Base-by-base conservation (phyloP, 768 basidiomycete species). In the Termitomyces bulborhizus region DNA sequence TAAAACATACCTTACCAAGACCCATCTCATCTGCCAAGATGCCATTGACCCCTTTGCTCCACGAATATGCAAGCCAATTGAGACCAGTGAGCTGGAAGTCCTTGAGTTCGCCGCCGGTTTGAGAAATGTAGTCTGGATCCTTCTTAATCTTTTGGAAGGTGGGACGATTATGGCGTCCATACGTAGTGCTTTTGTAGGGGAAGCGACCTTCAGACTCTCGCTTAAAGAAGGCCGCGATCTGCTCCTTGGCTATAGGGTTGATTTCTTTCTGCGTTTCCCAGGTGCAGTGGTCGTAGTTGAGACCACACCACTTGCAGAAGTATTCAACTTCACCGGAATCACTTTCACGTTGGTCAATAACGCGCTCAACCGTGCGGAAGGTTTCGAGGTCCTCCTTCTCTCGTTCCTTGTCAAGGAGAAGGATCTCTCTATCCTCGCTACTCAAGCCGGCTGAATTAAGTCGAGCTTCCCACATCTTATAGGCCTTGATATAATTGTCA, bases 11-110 rank as follows among this genome's bases (percentile, higher is more conserved):
- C 83, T 99, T 99, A 52, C 97, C 97, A 26, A 99, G 87, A 68
- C 97, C 97, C 97, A 98, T 99, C 79, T 99, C 97, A 65, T 99
- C 97, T 0, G 97, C 97, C 36, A 99, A 74, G 56, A 99, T 97
- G 18, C 97, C 97, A 66, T 98, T 98, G 63, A 96, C 89, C 8
- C 91, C 91, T 62, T 92, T 85, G 60, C 82, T 85, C 97, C 97
- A 98, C 15, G 95, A 75, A 70, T 96, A 98, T 4, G 92, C 88
- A n/a, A 99, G 79, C 97, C 97, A 99, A 67, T 99, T 99, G 59
- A 99, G 78, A 24, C 97, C 97, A 2, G 93, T 97, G 40, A 98
- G 77, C 74, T 99, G 97, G 76, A 99, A 99, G 65, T 98, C 97
- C 72, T 99, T 99, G 57, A 98, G 78, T 59, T 85, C 71, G 6